Percentiles rank a stretch among this genome's conserved stretches.
phyloP scores from a whole-genome alignment of 192 early-diverging fungal genomes.

The Pecoramyces ruminantium region DNA sequence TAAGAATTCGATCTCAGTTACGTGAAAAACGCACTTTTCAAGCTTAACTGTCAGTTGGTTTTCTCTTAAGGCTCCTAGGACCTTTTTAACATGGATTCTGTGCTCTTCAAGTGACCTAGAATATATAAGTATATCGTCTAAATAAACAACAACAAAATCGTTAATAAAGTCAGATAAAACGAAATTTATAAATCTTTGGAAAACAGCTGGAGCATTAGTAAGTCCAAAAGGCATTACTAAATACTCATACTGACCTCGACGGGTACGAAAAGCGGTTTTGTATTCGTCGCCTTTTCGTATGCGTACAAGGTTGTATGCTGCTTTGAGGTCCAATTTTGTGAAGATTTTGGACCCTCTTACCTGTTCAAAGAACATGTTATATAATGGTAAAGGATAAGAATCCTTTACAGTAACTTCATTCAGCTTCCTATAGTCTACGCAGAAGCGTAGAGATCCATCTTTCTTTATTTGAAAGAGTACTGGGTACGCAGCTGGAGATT shows the following conservation, averaged over 20 bases:
- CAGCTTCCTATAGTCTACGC: too few species aligned
- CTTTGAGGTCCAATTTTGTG: not conserved
- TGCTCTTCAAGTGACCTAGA: constrained; percentile 9
- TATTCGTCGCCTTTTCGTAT: too few species aligned
- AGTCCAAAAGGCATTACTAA: constrained; percentile 40
- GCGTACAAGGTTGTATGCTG: too few species aligned
- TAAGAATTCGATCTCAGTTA: too few species aligned
- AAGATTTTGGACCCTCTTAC: constrained; percentile 5
- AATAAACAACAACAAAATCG: constrained; percentile 1
- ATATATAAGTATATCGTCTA: constrained; percentile 15
- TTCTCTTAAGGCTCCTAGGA: too few species aligned
- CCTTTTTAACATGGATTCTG: too few species aligned
- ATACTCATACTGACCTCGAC: constrained; percentile 23
- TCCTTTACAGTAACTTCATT: constrained; percentile 16
- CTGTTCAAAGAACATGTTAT: constrained; percentile 11
- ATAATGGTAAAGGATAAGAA: constrained; percentile 14
- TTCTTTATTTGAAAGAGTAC: too few species aligned
- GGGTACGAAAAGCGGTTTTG: too few species aligned
- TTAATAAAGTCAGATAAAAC: constrained; percentile 9
- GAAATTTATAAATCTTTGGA: constrained; percentile 24
- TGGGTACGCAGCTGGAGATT: too few species aligned
- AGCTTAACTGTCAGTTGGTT: too few species aligned
- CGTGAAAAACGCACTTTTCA: too few species aligned
- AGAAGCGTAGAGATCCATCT: too few species aligned
- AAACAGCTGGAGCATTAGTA: constrained; percentile 34